These are phyloP conservation scores for Suillus americanus DNA, from an alignment of 768 basidiomycete species.

Conservation along the genomic window DNA sequence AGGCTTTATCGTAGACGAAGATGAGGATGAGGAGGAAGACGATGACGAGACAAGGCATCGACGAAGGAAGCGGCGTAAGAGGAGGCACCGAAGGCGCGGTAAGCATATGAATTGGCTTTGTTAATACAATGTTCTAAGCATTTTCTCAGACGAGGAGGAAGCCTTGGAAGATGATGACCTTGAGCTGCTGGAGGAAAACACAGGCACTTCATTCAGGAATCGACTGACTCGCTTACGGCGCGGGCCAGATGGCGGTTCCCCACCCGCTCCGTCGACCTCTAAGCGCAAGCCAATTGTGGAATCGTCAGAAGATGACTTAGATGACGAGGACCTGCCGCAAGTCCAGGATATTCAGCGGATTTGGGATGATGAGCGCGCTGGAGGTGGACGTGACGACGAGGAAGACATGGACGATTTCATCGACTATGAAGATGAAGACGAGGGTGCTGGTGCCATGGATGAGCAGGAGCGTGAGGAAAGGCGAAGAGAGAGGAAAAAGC, in stretches of 20 bases:
- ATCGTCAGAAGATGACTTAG: constrained; percentile 78
- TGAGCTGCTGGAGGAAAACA: constrained; percentile 82
- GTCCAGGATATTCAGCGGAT: constrained; percentile 59
- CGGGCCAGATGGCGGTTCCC: constrained; percentile 70
- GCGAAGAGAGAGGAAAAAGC: constrained; percentile 60
- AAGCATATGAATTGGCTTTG: constrained; percentile 21
- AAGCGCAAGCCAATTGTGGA: constrained; percentile 60
- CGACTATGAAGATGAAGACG: constrained; percentile 77
- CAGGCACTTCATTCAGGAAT: constrained; percentile 75
- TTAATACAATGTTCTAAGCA: constrained; percentile 14
- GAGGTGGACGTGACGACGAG: constrained; percentile 48
- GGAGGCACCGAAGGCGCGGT: constrained; percentile 58
- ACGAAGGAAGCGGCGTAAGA: constrained; percentile 67
- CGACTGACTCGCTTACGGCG: constrained; percentile 76
- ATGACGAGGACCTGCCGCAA: constrained; percentile 50
- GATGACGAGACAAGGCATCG: constrained; percentile 54
- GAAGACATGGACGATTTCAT: constrained; percentile 76
- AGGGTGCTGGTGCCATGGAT: constrained; percentile 76
- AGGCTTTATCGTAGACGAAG: constrained; percentile 93
- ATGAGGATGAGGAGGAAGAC: constrained; percentile 74
- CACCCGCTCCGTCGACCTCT: constrained; percentile 60
- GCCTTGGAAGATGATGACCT: constrained; percentile 85
- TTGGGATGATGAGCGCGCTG: constrained; percentile 78
- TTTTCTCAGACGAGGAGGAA: constrained; percentile 54
- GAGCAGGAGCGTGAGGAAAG: constrained; percentile 77